These are phyloP conservation scores for Cicer arietinum DNA, from an alignment of 306 rosid genomes.

Conservation along the genomic window DNA sequence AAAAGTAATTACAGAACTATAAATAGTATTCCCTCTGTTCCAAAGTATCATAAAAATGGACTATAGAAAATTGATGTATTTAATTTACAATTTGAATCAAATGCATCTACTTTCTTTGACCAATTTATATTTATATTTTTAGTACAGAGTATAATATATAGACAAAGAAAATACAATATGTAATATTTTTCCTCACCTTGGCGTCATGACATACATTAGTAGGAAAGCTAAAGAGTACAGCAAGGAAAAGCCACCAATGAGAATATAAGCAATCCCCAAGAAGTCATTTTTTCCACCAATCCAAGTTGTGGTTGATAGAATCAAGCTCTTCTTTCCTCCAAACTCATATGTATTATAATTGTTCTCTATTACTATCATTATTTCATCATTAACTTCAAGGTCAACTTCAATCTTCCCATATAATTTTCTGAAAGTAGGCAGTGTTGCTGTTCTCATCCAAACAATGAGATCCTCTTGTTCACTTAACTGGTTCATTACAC, in stretches of 20 bases:
- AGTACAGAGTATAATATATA: not conserved
- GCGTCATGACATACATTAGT: conserved; percentile 66
- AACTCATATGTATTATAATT: conserved; percentile 85
- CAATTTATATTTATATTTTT: too few species aligned
- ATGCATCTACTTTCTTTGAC: too few species aligned
- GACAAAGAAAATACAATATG: conserved; percentile 37
- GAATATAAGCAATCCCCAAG: conserved; percentile 71
- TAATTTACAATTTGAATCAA: too few species aligned
- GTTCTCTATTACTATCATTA: conserved; percentile 66
- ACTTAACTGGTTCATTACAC: conserved; percentile 68
- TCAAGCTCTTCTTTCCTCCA: conserved; percentile 71
- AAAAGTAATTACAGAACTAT: conserved; percentile 15
- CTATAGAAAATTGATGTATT: too few species aligned
- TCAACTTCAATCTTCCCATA: conserved; percentile 83
- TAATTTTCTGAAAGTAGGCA: conserved; percentile 82
- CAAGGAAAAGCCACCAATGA: conserved; percentile 68
- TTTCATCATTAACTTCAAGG: conserved; percentile 65
- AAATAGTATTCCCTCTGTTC: not conserved
- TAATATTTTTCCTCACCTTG: conserved; percentile 63
- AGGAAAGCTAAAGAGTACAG: conserved; percentile 70
- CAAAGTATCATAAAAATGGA: too few species aligned
- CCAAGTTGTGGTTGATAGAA: conserved; percentile 93
- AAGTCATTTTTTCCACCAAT: conserved; percentile 85
- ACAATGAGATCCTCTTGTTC: conserved; percentile 91
- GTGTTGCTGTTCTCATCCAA: conserved; percentile 92